phyloP scores from a whole-genome alignment of 306 rosid genomes.

The Alnus glutinosa region DNA sequence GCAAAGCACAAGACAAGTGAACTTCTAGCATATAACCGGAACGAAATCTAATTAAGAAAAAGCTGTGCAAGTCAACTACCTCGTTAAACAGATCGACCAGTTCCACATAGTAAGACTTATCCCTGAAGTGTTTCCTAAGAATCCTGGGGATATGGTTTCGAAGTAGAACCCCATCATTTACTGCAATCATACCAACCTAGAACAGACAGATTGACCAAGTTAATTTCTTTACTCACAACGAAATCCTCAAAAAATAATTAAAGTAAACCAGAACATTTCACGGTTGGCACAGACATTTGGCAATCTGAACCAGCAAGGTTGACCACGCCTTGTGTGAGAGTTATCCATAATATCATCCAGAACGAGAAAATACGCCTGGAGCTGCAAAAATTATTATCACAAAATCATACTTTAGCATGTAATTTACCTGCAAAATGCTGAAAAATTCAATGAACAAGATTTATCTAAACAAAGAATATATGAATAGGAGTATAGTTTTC shows the following conservation, averaged over 20 bases:
- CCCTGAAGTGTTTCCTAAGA: constrained; percentile 79
- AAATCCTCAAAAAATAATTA: constrained; percentile 12
- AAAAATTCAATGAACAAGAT: neutral
- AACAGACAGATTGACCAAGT: constrained; percentile 15
- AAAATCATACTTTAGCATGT: neutral
- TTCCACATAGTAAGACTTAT: constrained; percentile 78
- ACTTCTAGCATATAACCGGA: constrained; percentile 23
- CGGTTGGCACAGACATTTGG: constrained; percentile 48
- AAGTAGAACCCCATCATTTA: constrained; percentile 76
- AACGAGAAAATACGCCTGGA: constrained; percentile 67
- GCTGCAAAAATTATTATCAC: constrained; percentile 44
- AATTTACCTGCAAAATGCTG: constrained; percentile 3
- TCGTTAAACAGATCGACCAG: constrained; percentile 88
- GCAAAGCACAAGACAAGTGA: constrained; percentile 15
- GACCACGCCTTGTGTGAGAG: constrained; percentile 63
- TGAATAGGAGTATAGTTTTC: neutral
- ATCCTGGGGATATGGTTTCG: constrained; percentile 82
- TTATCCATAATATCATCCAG: constrained; percentile 66
- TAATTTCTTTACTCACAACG: constrained; percentile 11
- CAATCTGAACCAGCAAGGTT: constrained; percentile 61
- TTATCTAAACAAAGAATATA: neutral
- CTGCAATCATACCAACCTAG: constrained; percentile 91
- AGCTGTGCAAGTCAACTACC: constrained; percentile 44
- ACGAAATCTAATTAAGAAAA: constrained; percentile 24
- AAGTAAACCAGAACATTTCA: neutral